Conservation (phyloP, 495 filamentous ascomycete genomes). For the Penicillium paxilli region DNA sequence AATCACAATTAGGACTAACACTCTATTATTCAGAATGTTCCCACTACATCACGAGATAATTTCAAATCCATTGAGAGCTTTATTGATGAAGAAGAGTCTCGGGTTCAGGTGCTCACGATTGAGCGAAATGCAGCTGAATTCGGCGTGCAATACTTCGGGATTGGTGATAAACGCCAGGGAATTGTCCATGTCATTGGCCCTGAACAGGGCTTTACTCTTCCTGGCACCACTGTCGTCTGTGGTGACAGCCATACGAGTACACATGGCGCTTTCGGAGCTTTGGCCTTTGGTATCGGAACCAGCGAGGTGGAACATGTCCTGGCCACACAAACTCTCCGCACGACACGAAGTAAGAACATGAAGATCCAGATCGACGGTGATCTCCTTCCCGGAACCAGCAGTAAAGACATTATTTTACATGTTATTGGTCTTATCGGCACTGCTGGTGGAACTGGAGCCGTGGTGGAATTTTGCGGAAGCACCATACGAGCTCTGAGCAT, state of each 20-base stretch:
- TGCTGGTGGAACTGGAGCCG: conserved; percentile 88
- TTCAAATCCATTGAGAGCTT: conserved; percentile 84
- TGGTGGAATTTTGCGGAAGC: conserved; percentile 96
- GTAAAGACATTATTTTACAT: conserved; percentile 94
- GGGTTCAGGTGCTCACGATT: conserved; percentile 88
- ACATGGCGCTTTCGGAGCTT: conserved; percentile 92
- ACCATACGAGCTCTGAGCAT: conserved; percentile 88
- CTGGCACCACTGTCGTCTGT: conserved; percentile 95
- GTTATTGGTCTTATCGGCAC: conserved; percentile 94
- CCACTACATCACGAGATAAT: conserved; percentile 82
- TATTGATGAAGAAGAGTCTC: conserved; percentile 90
- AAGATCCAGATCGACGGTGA: conserved; percentile 90
- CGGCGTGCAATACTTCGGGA: conserved; percentile 93
- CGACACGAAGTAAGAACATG: conserved; percentile 97
- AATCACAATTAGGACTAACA: background rate
- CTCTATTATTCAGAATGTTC: conserved; percentile 67
- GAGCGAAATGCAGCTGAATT: conserved; percentile 98
- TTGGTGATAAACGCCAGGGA: conserved; percentile 94
- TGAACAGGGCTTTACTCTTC: conserved; percentile 98
- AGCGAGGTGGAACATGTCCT: conserved; percentile 98
- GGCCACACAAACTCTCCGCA: conserved; percentile 93
- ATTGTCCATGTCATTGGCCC: conserved; percentile 99
- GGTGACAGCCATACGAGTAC: conserved; percentile 98
- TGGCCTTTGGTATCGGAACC: conserved; percentile 97
- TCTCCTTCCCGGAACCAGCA: conserved; percentile 85